phyloP scores from a whole-genome alignment of 208 protist species.

The Crithidia sp. region DNA sequence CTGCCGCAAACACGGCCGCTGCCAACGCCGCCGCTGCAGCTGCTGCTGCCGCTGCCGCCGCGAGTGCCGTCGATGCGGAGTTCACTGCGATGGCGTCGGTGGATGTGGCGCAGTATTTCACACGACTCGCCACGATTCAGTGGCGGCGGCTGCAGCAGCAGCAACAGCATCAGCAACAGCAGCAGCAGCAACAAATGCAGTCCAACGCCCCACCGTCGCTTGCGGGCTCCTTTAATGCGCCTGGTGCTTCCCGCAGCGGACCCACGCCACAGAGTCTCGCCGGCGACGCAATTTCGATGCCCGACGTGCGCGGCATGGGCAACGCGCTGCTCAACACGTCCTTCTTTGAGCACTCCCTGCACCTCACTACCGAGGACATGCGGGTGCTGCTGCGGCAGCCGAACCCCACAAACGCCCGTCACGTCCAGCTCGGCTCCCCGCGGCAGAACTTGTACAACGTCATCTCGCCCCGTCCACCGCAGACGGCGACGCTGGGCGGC shows the following conservation, averaged over 20 bases:
- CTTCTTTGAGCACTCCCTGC: conserved; percentile 11
- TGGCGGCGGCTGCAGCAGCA: conserved; percentile 25
- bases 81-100: conserved; percentile 24
- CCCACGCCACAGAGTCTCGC: background rate
- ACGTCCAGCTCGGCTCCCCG: conserved; percentile 15
- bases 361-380: conserved; percentile 10
- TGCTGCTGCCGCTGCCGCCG: too few relatives aligned
- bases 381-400: conserved; percentile 14
- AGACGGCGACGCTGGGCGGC: background rate
- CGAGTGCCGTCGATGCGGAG: conserved; percentile 11
- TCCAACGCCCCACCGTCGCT: background rate
- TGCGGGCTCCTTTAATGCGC: background rate
- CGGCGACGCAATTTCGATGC: background rate
- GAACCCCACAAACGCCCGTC: background rate
- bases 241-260: background rate
- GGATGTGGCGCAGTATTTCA: conserved; percentile 32
- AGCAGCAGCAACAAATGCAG: background rate
- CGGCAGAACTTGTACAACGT: conserved; percentile 15
- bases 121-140: conserved; percentile 11
- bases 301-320: background rate
- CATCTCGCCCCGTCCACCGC: conserved; percentile 7
- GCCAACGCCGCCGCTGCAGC: conserved; percentile 10
- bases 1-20: background rate
- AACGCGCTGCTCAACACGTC: background rate
- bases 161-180: conserved; percentile 3